Base-by-base conservation (phyloP, 2,329 filamentous ascomycete species). In the Paracoccidioides lutzii region DNA sequence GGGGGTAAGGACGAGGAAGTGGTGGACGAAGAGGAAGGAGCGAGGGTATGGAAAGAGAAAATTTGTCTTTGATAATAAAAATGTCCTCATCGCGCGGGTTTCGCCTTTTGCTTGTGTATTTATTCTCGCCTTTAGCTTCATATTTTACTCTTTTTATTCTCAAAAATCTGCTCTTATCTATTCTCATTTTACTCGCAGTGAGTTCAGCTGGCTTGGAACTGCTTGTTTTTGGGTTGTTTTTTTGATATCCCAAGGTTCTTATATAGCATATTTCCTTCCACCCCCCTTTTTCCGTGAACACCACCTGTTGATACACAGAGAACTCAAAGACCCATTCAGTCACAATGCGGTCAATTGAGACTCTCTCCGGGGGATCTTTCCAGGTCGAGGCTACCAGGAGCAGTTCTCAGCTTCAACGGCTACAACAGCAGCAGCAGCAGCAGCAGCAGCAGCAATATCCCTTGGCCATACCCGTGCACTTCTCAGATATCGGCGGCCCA, bases 401-500 rank as follows among this genome's bases (percentile, higher is more conserved):
- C 53, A 48, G 32, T 55, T 44, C 40, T 12, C 22, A 53, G 15
- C 30, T n/a, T 3, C 28, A 53, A 8, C 41, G 41, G 22, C 30
- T n/a, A 12, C 28, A 53, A 8, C 41, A 49, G 22, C 46, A 50
- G 32, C 22, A 22, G 2, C 22, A 53, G 15, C 22, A 22, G 22
- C 22, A 22, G 22, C 22, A 22, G 22, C 30, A 33, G n/a, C 28
- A 53, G 5, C 41, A 49, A 12, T 42, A 53, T 32, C 55, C 57
- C 8, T 59, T 57, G 50, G 57, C 44, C 32, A 53, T 37, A 28
- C 12, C 64, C 60, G 50, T 59, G 57, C 33, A 63, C 76, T 58
- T 69, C 79, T 56, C 61, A 75, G 38, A 70, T 82, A 58, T 73
- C 74, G 55, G 75, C 76, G 93, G 91, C 14, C 88, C 91, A 62